phyloP scores from a whole-genome alignment of 495 filamentous ascomycete species.

The Penicillium psychrofluorescens region DNA sequence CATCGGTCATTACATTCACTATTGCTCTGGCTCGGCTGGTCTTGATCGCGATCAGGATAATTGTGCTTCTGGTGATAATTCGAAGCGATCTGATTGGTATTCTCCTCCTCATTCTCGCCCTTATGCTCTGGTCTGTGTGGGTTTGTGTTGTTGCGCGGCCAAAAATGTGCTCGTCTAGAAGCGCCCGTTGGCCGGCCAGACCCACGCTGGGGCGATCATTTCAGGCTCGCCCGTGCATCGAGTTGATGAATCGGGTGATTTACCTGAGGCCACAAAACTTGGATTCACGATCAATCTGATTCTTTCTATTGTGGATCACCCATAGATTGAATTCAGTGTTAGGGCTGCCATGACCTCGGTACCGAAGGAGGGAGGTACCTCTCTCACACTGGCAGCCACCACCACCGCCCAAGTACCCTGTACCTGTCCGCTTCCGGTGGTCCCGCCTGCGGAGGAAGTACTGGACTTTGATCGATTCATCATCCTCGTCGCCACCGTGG shows the following conservation, averaged over 20 bases:
- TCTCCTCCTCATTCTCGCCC: no score
- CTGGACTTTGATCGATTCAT: no score
- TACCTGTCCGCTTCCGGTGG: not conserved
- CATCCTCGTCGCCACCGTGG: no score
- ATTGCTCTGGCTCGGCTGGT: not conserved
- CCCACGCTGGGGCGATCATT: conserved; percentile 19
- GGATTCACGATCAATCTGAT: no score
- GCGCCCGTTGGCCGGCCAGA: conserved; percentile 2
- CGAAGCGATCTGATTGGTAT: not conserved
- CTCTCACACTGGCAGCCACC: not conserved
- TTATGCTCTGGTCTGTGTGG: no score
- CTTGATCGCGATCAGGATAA: no score
- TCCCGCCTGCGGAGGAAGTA: not conserved
- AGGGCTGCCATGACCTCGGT: not conserved
- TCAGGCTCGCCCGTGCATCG: conserved; percentile 13
- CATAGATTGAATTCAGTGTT: not conserved
- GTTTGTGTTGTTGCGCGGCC: not conserved
- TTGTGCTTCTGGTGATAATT: not conserved
- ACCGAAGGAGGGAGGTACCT: not conserved
- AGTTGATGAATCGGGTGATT: conserved; percentile 14
- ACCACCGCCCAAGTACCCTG: not conserved
- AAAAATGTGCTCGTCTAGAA: conserved; percentile 16
- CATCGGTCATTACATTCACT: conserved; percentile 5
- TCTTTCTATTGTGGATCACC: no score
- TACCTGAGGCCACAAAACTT: not conserved